phyloP scores from a whole-genome alignment of 2,329 filamentous ascomycete genomes.

The Calonectria naviculata region DNA sequence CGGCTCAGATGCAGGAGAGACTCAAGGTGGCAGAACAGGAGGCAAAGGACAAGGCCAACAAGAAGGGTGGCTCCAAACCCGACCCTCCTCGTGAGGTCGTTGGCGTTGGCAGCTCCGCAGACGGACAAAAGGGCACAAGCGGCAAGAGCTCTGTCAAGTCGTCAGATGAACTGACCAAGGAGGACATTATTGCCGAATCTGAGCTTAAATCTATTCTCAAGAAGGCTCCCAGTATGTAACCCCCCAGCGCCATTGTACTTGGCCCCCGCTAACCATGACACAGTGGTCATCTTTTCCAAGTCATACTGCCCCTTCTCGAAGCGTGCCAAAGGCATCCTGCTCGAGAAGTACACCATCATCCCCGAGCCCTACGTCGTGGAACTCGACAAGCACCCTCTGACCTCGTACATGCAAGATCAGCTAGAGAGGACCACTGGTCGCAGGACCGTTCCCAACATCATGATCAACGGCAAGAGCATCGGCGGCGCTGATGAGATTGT shows the following conservation, averaged over 20 bases:
- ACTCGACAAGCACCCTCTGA: slow-evolving; percentile 84
- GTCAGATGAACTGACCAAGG: slow-evolving; percentile 61
- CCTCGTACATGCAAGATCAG: slow-evolving; percentile 76
- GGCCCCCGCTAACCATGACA: slow-evolving; percentile 15
- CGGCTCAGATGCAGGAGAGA: slow-evolving; percentile 65
- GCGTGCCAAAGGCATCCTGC: slow-evolving; percentile 85
- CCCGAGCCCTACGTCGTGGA: slow-evolving; percentile 91
- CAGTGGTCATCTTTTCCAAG: slow-evolving; percentile 97
- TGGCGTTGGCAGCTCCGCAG: slow-evolving; percentile 68
- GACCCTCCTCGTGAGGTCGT: slow-evolving; percentile 68
- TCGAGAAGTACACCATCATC: slow-evolving; percentile 85
- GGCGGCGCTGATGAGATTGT: slow-evolving; percentile 90
- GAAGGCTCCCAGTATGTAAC: slow-evolving; percentile 78
- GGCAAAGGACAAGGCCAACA: slow-evolving; percentile 75
- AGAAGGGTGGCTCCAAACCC: slow-evolving; percentile 71
- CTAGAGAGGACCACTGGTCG: slow-evolving; percentile 81
- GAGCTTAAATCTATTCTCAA: slow-evolving; percentile 86
- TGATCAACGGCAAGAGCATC: slow-evolving; percentile 89
- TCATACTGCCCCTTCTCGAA: slow-evolving; percentile 89
- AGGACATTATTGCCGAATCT: slow-evolving; percentile 73
- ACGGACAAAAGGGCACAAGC: slow-evolving; percentile 55
- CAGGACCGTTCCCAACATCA: slow-evolving; percentile 89
- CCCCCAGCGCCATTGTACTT: not conserved
- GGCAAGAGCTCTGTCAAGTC: slow-evolving; percentile 36
- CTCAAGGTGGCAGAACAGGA: slow-evolving; percentile 76